A percentile compares a stretch with the other conserved stretches of the same genome.
Evolutionary conservation across 2,329 filamentous ascomycete species (phyloP).

Genomic region (Colletotrichum costaricense): DNA sequence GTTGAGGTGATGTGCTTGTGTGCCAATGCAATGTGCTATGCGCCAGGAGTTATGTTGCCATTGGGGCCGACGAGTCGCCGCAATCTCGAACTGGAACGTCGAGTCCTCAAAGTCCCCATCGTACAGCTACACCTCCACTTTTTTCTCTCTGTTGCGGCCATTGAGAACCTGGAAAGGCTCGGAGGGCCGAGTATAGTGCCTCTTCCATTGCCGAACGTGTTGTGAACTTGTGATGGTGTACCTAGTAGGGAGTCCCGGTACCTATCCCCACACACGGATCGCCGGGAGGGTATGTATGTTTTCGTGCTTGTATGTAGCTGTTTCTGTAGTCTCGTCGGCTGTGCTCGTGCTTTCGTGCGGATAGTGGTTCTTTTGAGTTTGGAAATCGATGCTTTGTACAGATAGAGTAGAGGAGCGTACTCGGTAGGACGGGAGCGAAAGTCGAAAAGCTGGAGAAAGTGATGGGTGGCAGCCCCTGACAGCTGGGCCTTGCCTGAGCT

Average conservation of each 20-base stretch:
- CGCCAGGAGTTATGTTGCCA: neutral
- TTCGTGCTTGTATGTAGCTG: neutral
- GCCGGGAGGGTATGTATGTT: neutral
- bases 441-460: neutral
- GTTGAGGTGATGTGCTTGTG: neutral
- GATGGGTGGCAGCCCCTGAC: slow-evolving; percentile 6
- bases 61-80: neutral
- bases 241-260: too few species aligned
- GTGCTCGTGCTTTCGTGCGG: neutral
- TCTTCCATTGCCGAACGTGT: neutral
- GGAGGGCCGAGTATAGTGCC: neutral
- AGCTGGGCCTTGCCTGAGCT: slow-evolving; percentile 9
- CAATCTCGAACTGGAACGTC: neutral
- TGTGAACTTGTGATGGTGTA: neutral
- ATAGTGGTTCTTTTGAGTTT: neutral
- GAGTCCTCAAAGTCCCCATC: neutral
- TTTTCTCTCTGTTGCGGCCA: neutral
- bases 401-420: neutral
- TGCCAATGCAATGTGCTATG: neutral
- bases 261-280: neutral
- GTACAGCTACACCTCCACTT: neutral
- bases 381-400: neutral
- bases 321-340: neutral
- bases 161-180: neutral
- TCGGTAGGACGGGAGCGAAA: neutral